phyloP scores from a whole-genome alignment of 495 filamentous ascomycete species.

The Tuber umbilicatum region DNA sequence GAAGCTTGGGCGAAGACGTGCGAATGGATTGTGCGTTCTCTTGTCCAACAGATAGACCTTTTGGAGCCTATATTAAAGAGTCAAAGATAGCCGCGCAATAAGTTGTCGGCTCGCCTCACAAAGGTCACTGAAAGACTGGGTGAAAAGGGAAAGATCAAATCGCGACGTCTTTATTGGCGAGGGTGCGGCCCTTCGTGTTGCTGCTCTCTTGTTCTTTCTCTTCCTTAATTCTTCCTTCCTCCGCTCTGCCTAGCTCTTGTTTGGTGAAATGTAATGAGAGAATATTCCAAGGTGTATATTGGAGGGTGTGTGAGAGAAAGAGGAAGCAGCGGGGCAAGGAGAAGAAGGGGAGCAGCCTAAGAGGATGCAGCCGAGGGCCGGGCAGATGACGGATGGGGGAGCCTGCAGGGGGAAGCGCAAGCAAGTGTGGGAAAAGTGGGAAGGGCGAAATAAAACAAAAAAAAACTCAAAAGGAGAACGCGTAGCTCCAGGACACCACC shows the following conservation, averaged over 20 bases:
- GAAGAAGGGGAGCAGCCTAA: not conserved
- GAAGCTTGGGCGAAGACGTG: not conserved
- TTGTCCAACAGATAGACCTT: not conserved
- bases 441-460: not conserved
- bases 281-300: not conserved
- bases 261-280: not conserved
- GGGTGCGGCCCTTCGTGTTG: not conserved
- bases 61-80: not conserved
- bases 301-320: not conserved
- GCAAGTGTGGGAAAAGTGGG: slow-evolving; percentile 6
- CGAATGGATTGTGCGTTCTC: not conserved
- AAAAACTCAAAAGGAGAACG: slow-evolving; percentile 14
- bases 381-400: slow-evolving; percentile 14
- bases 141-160: not conserved
- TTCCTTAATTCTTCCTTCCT: not conserved
- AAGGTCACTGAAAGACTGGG: not conserved
- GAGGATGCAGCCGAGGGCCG: not conserved
- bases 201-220: not conserved
- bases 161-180: not conserved
- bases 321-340: slow-evolving; percentile 1
- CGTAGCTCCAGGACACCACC: slow-evolving; percentile 20
- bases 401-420: slow-evolving; percentile 2
- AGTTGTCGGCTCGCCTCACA: not conserved
- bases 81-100: not conserved
- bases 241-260: not conserved